Evolutionary conservation across 148 eudicot species (phyloP).

Genomic region (Silene latifolia): DNA sequence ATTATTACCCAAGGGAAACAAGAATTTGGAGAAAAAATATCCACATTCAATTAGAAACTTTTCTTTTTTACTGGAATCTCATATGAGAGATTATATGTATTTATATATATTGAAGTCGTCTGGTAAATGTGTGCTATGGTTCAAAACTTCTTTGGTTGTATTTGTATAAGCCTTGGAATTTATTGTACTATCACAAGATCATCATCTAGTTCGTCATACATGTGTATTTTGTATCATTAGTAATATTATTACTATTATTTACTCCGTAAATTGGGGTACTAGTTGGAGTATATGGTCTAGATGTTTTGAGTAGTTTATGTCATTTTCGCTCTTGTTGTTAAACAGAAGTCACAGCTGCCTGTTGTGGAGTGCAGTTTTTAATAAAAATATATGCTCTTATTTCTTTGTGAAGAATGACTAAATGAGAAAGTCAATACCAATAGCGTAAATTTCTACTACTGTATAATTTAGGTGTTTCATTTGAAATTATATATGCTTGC

Average conservation of each 20-base stretch:
- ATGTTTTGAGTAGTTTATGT: slow-evolving; percentile 3
- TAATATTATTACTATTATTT: neutral
- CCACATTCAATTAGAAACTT: slow-evolving; percentile 28
- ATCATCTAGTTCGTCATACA: slow-evolving; percentile 1
- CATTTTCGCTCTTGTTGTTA: slow-evolving; percentile 2
- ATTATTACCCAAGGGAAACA: neutral
- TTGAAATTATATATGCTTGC: neutral
- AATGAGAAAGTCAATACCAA: slow-evolving; percentile 15
- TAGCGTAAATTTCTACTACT: neutral
- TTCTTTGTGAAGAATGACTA: slow-evolving; percentile 5
- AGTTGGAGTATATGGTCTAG: slow-evolving; percentile 1
- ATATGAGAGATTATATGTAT: slow-evolving; percentile 14
- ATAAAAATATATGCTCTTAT: neutral
- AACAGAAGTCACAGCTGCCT: slow-evolving; percentile 3
- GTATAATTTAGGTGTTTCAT: neutral
- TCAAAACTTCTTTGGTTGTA: slow-evolving; percentile 15
- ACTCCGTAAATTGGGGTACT: slow-evolving; percentile 6
- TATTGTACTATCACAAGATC: slow-evolving; percentile 13
- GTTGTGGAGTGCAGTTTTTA: slow-evolving; percentile 12
- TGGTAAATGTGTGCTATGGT: slow-evolving; percentile 15
- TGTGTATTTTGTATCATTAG: slow-evolving; percentile 9
- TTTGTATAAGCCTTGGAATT: slow-evolving; percentile 21
- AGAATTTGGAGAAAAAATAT: slow-evolving; percentile 4
- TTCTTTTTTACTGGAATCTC: slow-evolving; percentile 29
- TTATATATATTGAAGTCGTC: slow-evolving; percentile 7